A percentile compares a stretch with the other conserved stretches of the same genome.
Conservation (phyloP, 1,284 basidiomycete genomes). For the Microbotryum intermedium region DNA sequence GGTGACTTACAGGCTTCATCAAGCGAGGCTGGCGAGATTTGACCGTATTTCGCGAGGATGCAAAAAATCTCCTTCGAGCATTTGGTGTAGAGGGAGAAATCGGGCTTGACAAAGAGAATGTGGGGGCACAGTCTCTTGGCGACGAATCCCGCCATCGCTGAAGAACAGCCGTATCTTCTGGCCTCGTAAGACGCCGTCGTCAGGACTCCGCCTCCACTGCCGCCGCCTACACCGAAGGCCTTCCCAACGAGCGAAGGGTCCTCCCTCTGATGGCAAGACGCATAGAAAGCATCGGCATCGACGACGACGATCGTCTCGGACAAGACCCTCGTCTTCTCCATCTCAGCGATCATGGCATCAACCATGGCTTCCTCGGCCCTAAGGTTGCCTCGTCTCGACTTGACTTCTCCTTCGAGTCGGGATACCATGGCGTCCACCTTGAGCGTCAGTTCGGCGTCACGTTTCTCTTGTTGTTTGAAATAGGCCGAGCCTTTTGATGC, state of each 20-base stretch:
- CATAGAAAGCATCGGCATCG: constrained; percentile 57
- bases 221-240: constrained; percentile 65
- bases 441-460: constrained; percentile 63
- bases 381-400: background rate
- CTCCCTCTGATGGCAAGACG: constrained; percentile 58
- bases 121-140: constrained; percentile 89
- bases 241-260: constrained; percentile 49
- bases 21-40: constrained; percentile 31
- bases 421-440: constrained; percentile 8
- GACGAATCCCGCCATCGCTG: constrained; percentile 57
- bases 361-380: constrained; percentile 46
- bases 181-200: constrained; percentile 87
- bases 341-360: constrained; percentile 52
- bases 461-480: constrained; percentile 66
- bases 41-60: constrained; percentile 29
- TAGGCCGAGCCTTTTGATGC: constrained; percentile 30
- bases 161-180: constrained; percentile 58
- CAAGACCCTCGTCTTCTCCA: constrained; percentile 69
- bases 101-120: constrained; percentile 58
- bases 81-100: constrained; percentile 38
- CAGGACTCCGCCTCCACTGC: constrained; percentile 51
- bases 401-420: background rate
- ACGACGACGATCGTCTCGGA: constrained; percentile 76
- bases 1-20: constrained; percentile 32
- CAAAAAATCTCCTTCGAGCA: constrained; percentile 38